Conservation (phyloP, 108 stramenopile genomes). For the Cyclotella cryptica region DNA sequence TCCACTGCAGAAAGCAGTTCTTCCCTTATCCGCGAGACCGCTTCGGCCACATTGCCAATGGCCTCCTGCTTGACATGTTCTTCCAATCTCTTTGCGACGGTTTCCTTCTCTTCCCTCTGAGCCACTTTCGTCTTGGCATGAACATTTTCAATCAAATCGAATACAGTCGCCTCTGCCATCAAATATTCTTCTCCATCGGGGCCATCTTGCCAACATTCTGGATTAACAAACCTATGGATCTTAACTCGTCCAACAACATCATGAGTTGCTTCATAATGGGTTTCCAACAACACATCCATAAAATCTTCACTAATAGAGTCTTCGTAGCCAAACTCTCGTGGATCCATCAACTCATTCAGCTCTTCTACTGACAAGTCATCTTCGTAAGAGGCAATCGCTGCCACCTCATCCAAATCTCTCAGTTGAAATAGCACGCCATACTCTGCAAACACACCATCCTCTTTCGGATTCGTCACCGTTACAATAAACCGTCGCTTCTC, state of each 20-base stretch:
- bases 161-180: slow-evolving; percentile 47
- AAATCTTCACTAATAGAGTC: slow-evolving; percentile 25
- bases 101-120: not conserved
- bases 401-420: slow-evolving; percentile 44
- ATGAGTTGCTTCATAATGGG: slow-evolving; percentile 54
- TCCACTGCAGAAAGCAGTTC: slow-evolving; percentile 47
- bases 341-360: slow-evolving; percentile 27
- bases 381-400: slow-evolving; percentile 29
- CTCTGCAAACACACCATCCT: slow-evolving; percentile 48
- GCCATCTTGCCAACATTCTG: slow-evolving; percentile 39
- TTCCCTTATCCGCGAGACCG: slow-evolving; percentile 49
- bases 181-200: slow-evolving; percentile 46
- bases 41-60: slow-evolving; percentile 28
- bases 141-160: slow-evolving; percentile 36
- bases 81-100: slow-evolving; percentile 18
- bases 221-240: slow-evolving; percentile 47
- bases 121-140: slow-evolving; percentile 11
- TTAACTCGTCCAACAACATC: slow-evolving; percentile 47
- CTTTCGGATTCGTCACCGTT: slow-evolving; percentile 28
- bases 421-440: slow-evolving; percentile 46
- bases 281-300: slow-evolving; percentile 35
- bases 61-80: slow-evolving; percentile 17
- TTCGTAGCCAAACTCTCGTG: slow-evolving; percentile 10
- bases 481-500: slow-evolving; percentile 46
- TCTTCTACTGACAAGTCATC: slow-evolving; percentile 32